These are phyloP conservation scores for Geosmithia flava DNA, from an alignment of 2,329 filamentous ascomycete genomes.

Conservation along the genomic window DNA sequence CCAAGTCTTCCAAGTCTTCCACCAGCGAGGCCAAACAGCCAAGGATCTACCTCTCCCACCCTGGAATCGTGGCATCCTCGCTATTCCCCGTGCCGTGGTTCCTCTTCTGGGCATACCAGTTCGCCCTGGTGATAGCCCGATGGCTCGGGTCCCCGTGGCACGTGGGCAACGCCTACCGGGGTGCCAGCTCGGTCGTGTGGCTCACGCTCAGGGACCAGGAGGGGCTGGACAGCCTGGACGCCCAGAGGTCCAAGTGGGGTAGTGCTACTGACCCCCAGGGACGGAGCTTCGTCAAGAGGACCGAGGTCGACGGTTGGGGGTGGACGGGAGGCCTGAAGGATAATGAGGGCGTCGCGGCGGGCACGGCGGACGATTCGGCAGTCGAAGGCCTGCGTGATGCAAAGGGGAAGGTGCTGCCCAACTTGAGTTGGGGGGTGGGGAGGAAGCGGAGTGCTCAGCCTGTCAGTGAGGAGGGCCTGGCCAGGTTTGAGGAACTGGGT, in stretches of 20 bases:
- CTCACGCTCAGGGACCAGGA: conserved; percentile 57
- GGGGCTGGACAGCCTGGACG: conserved; percentile 42
- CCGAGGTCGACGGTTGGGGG: conserved; percentile 82
- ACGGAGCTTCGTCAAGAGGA: conserved; percentile 52
- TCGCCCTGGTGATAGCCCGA: conserved; percentile 59
- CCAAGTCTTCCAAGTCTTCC: no score
- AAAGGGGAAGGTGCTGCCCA: conserved; percentile 17
- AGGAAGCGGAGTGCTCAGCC: conserved; percentile 46
- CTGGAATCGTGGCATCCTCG: conserved; percentile 72
- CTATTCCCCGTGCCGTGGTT: conserved; percentile 65
- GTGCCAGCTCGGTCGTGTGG: conserved; percentile 67
- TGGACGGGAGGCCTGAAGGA: conserved; percentile 35
- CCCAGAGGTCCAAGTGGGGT: conserved; percentile 68
- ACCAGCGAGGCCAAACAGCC: conserved; percentile 8
- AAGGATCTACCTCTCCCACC: conserved; percentile 70
- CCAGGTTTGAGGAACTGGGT: conserved; percentile 51
- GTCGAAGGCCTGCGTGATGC: conserved; percentile 21
- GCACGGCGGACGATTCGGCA: conserved; percentile 18
- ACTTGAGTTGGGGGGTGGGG: conserved; percentile 38
- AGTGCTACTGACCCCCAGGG: conserved; percentile 51
- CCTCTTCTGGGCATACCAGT: conserved; percentile 56
- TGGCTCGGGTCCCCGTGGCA: conserved; percentile 86
- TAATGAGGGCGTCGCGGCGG: conserved; percentile 29
- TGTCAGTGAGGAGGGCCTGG: conserved; percentile 46
- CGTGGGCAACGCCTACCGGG: conserved; percentile 60